Conservation (phyloP, 139 green algal species). For the Chlamydomonas sp. region DNA sequence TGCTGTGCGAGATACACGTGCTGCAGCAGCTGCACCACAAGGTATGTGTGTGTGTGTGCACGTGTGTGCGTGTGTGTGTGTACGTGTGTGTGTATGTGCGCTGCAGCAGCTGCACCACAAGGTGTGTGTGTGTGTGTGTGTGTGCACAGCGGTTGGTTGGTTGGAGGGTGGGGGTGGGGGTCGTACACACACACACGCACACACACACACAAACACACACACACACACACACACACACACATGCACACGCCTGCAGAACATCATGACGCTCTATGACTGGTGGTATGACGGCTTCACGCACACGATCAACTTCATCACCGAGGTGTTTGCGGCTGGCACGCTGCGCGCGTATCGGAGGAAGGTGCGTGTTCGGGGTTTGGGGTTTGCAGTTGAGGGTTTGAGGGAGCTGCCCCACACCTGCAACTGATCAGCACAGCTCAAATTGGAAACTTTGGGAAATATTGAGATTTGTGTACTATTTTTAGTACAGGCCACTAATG, state of each 20-base stretch:
- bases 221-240: too few species aligned
- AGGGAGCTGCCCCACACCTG: neutral
- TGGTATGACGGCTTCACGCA: slow-evolving; percentile 22
- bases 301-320: slow-evolving; percentile 45
- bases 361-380: neutral
- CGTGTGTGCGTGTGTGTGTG: slow-evolving; percentile 6
- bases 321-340: slow-evolving; percentile 8
- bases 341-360: neutral
- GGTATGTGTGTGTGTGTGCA: slow-evolving; percentile 12
- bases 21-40: slow-evolving; percentile 88
- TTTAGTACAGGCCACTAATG: too few species aligned
- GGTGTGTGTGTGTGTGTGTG: neutral
- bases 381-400: too few species aligned
- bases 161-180: too few species aligned
- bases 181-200: too few species aligned
- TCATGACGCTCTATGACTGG: slow-evolving; percentile 33
- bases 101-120: slow-evolving; percentile 33
- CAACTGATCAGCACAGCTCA: neutral
- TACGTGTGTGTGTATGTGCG: slow-evolving; percentile 21
- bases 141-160: neutral
- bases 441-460: too few species aligned
- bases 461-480: too few species aligned
- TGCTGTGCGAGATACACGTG: slow-evolving; percentile 75
- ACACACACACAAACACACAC: too few species aligned
- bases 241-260: slow-evolving; percentile 20